Evolutionary conservation across 1,284 basidiomycete species (phyloP), one percentile per base, ranked within the genome.

Genomic region (Apiotrichum montevideense): DNA sequence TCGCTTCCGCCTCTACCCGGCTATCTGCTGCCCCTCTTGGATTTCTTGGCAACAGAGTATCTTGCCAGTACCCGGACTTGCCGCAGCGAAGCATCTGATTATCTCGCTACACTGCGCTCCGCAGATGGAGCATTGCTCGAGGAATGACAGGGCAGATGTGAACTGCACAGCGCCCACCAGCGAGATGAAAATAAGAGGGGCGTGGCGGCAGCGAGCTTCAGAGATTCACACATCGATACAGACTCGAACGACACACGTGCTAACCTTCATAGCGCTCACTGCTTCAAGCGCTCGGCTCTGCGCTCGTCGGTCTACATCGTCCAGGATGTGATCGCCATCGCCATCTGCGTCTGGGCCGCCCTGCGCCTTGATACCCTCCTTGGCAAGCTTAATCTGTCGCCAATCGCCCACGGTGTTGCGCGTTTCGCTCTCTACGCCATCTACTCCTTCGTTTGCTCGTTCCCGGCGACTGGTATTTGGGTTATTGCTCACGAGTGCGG

Each of bases 391-490:
- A 49, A 67, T 59, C 56, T 58, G 42, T 45, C 47, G 2, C 42
- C 51, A 66, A 82, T 85, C 8, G 73, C 77, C 54, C 81, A 87
- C 58, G 86, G 87, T 73, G 77, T 84, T 43, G 78, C 82, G 33
- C 83, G 84, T 37, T 81, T 89, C 69, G 80, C 84, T 2, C 71
- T 91, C 40, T 98, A 93, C 92, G 79, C 85, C 13, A 62, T 87
- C 46, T 98, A 98, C 78, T 81, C 84, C 56, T 86, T 96, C 77
- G 81, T 79, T 85, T n/a, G 94, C 94, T 56, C 83, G 47, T 49
- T 96, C 48, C 89, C 93, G 61, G 87, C 84, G 34, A 98, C 94
- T 35, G 96, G 95, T 67, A 78, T 97, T 52, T 97, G 94, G 94
- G 87, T 97, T 64, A 81, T 96, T 62, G 94, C 44, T 44, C 76